Base-by-base conservation (phyloP, 495 filamentous ascomycete genomes). In the Cairneyella variabilis region DNA sequence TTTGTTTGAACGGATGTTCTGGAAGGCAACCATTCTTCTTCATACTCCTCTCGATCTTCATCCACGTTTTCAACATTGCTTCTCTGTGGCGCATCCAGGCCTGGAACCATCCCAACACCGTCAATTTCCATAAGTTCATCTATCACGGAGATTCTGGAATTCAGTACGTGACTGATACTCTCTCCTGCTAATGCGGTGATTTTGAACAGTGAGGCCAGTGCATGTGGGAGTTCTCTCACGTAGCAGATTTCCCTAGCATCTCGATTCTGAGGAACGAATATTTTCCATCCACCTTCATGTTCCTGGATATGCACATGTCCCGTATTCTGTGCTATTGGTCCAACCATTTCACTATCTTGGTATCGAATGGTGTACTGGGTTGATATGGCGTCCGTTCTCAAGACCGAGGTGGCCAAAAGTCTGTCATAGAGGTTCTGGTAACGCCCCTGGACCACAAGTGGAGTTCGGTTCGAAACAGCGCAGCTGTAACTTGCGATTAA, bases 251-350 rank as follows among this genome's bases (percentile, higher is more conserved):
- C 61, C 49, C 66, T 67, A 4, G 32, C 20, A n/a, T 51, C 45
- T 34, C 64, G 53, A 51, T 74, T 54, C 3, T 41, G 41, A 7
- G 72, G 72, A 1, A 77, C 64, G 39, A 71, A 76, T 14, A 76
- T 54, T 8, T 51, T 57, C 27, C 72, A 59, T 7, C 56, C 58
- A 26, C 38, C 32, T 2, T 56, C 38, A 3, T 40, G 22, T 9
- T 69, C 65, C 23, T 63, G 28, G 34, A 76, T 64, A 43, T 72
- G 65, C 0, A 75, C 36, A 10, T 60, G 58, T 11, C 55, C 60
- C 16, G 39, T 56, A 22, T 41, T 51, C 4, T 57, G 40, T 23
- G 59, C 27, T 28, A 69, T 57, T 25, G 25, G 43, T 21, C 18
- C 50, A 2, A 57, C 40, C 1, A 37, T 54, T 12, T 68, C 37